Percentiles rank a stretch among this genome's conserved stretches.
phyloP scores from a whole-genome alignment of 768 basidiomycete genomes.

The Trametes cingulata region DNA sequence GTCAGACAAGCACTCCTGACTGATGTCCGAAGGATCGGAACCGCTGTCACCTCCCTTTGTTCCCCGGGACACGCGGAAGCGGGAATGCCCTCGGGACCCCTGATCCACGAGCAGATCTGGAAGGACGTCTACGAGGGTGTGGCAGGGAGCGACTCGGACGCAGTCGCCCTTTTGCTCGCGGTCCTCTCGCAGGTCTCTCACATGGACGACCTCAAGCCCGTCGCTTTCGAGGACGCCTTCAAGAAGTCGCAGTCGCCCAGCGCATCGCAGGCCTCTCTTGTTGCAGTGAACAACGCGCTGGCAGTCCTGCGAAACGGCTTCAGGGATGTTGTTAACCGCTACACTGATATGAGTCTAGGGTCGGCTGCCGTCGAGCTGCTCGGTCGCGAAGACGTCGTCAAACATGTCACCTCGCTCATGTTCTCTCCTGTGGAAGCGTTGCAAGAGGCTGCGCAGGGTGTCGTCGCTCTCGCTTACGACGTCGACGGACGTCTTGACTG shows the following conservation, averaged over 20 bases:
- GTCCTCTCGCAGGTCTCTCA: constrained; percentile 63
- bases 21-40: constrained; percentile 37
- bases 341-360: constrained; percentile 62
- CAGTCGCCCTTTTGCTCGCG: constrained; percentile 57
- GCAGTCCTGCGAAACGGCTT: constrained; percentile 61
- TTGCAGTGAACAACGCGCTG: constrained; percentile 64
- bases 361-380: constrained; percentile 57
- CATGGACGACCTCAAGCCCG: constrained; percentile 58
- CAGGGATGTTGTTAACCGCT: constrained; percentile 57
- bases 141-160: constrained; percentile 57
- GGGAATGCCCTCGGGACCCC: constrained; percentile 32
- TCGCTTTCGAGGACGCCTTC: constrained; percentile 47
- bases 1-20: constrained; percentile 34
- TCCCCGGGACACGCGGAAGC: constrained; percentile 35
- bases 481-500: constrained; percentile 89
- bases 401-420: constrained; percentile 65
- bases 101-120: constrained; percentile 68
- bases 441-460: constrained; percentile 70
- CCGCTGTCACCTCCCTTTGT: constrained; percentile 34
- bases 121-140: constrained; percentile 59
- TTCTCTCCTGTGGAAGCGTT: constrained; percentile 81
- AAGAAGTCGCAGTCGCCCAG: constrained; percentile 28
- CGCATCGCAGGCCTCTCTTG: constrained; percentile 39
- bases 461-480: constrained; percentile 87
- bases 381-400: constrained; percentile 52